phyloP scores from a whole-genome alignment of 1,284 basidiomycete genomes.

The Ceratobasidium theobromae region DNA sequence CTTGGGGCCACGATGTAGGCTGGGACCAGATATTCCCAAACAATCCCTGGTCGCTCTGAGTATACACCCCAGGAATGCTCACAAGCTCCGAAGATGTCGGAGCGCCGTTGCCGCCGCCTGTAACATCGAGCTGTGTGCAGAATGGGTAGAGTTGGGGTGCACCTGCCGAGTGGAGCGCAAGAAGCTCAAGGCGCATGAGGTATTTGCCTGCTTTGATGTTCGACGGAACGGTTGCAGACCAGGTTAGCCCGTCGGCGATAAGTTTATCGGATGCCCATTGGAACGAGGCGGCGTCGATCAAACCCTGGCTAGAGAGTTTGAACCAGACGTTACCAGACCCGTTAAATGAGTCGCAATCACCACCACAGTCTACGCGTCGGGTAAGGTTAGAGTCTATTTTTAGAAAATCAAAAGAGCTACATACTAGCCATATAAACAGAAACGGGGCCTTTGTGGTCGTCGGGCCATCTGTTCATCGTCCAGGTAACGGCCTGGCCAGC shows the following conservation, averaged over 20 bases:
- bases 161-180: slow-evolving; percentile 33
- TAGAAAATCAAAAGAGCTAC: background rate
- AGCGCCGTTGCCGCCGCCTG: slow-evolving; percentile 25
- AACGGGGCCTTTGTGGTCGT: slow-evolving; percentile 34
- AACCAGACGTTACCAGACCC: slow-evolving; percentile 34
- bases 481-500: slow-evolving; percentile 29
- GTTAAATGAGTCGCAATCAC: slow-evolving; percentile 16
- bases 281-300: slow-evolving; percentile 19
- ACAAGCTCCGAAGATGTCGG: slow-evolving; percentile 29
- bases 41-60: slow-evolving; percentile 6
- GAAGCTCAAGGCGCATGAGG: slow-evolving; percentile 31
- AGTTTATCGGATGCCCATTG: slow-evolving; percentile 35
- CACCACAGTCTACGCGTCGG: slow-evolving; percentile 2
- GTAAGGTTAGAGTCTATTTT: too few relatives aligned
- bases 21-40: slow-evolving; percentile 24
- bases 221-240: slow-evolving; percentile 33
- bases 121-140: slow-evolving; percentile 33
- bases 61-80: slow-evolving; percentile 33
- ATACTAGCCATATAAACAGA: slow-evolving; percentile 33
- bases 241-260: slow-evolving; percentile 28
- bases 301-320: slow-evolving; percentile 33
- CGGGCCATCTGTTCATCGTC: slow-evolving; percentile 32
- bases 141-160: slow-evolving; percentile 35
- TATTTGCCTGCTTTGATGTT: slow-evolving; percentile 34
- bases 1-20: slow-evolving; percentile 18